Base-by-base conservation (phyloP, 129 eudicot species). In the Arctium lappa region DNA sequence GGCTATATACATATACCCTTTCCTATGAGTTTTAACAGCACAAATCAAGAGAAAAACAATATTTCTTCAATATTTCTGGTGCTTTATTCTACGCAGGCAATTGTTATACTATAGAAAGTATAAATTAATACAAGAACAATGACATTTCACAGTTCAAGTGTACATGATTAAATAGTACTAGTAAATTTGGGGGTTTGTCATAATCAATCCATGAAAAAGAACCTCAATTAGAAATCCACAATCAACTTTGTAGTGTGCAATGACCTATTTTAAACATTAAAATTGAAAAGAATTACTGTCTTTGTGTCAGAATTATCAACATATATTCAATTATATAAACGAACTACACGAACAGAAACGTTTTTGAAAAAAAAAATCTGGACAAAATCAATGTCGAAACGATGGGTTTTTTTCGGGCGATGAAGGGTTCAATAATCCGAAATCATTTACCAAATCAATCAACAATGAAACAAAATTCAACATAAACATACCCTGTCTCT, bases 401-500 rank as follows among this genome's bases (percentile, higher is more conserved):
- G 16, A 50, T 50, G 62, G 62, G 62, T 12, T 50, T 1, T 50
- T 50, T 50, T 13, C 36, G 46, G 48, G 75, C 5, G 11, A 72
- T 6, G 12, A 72, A 36, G 46, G 48, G 75, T 72, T 36, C 44
- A 71, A 32, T 15, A 71, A 71, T 71, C 29, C 44, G 5, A 71
- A 71, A 71, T 16, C 44, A 18, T 33, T 4, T 71, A 71, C 40
- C 27, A 72, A 33, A 46, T 2, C 72, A 78, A 73, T 60, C 13
- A 6, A 79, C 50, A 82, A 33, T 30, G 76, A 9, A 37, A 74
- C 15, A 1, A 13, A 82, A 69, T 44, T 11, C 6, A 56, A 10
- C 2, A 38, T 8, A 60, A 1, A 70, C 90, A 85, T 94, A 94
- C 98, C 78, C 98, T 92, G 33, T 94, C 98, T 80, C 95, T 92